Evolutionary conservation across 768 basidiomycete species (phyloP), one percentile per base, ranked within the genome.

Genomic region (Tricholomella constricta): DNA sequence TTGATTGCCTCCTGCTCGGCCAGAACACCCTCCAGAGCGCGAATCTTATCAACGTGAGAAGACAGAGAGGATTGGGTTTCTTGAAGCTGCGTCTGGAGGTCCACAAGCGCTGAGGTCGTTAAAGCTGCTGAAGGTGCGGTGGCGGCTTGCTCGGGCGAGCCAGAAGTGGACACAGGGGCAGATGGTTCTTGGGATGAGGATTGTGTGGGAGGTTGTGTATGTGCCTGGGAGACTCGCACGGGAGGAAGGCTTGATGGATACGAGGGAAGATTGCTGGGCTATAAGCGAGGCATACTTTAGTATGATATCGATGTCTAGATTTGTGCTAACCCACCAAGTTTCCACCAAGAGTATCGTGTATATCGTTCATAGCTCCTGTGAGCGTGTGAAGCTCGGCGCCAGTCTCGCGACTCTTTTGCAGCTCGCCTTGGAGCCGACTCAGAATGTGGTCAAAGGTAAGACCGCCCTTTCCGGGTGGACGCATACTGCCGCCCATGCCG

Each of bases 341-440:
- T 2, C 96, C 96, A 29, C 89, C 89, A 5, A 99, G 75, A 0
- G 91, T 94, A 60, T 97, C 93, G 54, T 92, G 88, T 38, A 98
- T 91, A n/a, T 97, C 94, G 36, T 76, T 82, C 83, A 99, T 91
- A 4, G 89, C 79, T 11, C 81, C 81, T 14, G 82, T 87, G 27
- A 98, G 72, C 0, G 82, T 82, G 56, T 86, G 83, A 3, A 99
- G 76, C 64, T 98, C 95, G 0, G 86, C 78, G 12, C 92, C 91
- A 0, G 95, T 97, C 65, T 98, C 96, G 15, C 92, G 84, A 63
- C 91, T 94, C 73, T 96, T 97, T 72, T 90, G 88, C n/a, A 98
- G 83, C 66, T 98, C 95, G 57, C 86, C 85, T 67, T 98, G 95
- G 2, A 98, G 75, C 31, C 91, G 83, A 51, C 79, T 89, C 40